phyloP scores from a whole-genome alignment of 495 filamentous ascomycete genomes.

The Aspergillus hancockii region DNA sequence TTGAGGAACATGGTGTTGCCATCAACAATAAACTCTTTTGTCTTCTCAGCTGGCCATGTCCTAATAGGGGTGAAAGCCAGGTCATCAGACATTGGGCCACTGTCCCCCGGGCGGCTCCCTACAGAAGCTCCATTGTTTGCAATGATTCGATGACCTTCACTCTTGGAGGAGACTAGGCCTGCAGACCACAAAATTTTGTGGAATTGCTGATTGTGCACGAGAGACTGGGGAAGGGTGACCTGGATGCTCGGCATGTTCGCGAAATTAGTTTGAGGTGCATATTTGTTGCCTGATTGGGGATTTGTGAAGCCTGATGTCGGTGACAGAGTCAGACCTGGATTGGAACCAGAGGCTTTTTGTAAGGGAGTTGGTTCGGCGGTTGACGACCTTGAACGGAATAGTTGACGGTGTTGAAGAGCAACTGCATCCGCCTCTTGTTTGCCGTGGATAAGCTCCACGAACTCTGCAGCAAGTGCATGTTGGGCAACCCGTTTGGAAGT shows the following conservation, averaged over 20 bases:
- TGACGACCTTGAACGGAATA: slow-evolving; percentile 52
- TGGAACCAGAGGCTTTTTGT: slow-evolving; percentile 27
- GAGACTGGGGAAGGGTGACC: slow-evolving; percentile 64
- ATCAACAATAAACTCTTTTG: slow-evolving; percentile 62
- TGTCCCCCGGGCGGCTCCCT: slow-evolving; percentile 58
- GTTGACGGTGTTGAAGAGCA: slow-evolving; percentile 55
- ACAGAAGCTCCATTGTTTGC: slow-evolving; percentile 62
- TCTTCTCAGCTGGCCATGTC: slow-evolving; percentile 57
- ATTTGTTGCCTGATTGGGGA: slow-evolving; percentile 41
- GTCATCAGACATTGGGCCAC: slow-evolving; percentile 53
- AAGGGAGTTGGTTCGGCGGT: slow-evolving; percentile 43
- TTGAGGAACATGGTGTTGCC: slow-evolving; percentile 67
- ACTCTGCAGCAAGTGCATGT: slow-evolving; percentile 75
- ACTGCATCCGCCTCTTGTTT: slow-evolving; percentile 54
- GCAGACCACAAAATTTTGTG: slow-evolving; percentile 65
- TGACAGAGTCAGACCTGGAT: slow-evolving; percentile 22
- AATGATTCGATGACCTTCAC: slow-evolving; percentile 67
- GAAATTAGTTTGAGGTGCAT: slow-evolving; percentile 46
- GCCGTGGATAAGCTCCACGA: slow-evolving; percentile 79
- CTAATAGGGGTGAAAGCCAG: slow-evolving; percentile 65
- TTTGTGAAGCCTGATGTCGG: slow-evolving; percentile 30
- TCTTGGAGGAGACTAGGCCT: slow-evolving; percentile 63
- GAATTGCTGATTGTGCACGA: slow-evolving; percentile 63
- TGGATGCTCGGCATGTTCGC: slow-evolving; percentile 51
- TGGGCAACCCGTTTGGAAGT: slow-evolving; percentile 76